Evolutionary conservation across 768 basidiomycete species (phyloP).

Genomic region (Glaciozyma martinii): DNA sequence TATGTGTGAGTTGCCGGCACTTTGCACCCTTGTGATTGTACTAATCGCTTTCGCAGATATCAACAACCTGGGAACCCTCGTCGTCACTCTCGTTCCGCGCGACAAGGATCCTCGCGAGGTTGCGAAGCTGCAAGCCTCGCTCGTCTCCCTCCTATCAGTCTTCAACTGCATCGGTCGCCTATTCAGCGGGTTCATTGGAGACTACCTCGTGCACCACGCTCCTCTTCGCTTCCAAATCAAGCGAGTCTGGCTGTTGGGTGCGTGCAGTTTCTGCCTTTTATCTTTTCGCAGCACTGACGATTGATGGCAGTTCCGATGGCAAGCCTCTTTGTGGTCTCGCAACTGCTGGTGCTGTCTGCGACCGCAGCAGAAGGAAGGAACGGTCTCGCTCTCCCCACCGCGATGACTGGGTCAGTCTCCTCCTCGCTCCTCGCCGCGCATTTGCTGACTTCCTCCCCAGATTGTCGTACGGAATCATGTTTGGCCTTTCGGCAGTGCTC

Average conservation of each 20-base stretch:
- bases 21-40: too few relatives aligned
- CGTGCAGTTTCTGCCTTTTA: too few relatives aligned
- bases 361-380: neutral
- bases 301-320: slow-evolving; percentile 15
- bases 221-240: slow-evolving; percentile 4
- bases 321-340: slow-evolving; percentile 14
- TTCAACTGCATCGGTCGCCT: slow-evolving; percentile 21
- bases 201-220: slow-evolving; percentile 12
- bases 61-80: slow-evolving; percentile 29
- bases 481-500: slow-evolving; percentile 14
- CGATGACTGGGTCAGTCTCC: slow-evolving; percentile 1
- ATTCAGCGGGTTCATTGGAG: slow-evolving; percentile 5
- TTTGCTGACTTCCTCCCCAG: neutral
- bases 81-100: slow-evolving; percentile 6
- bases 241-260: neutral
- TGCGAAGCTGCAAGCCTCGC: slow-evolving; percentile 7
- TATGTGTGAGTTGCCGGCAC: slow-evolving; percentile 1
- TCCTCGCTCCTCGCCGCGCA: neutral
- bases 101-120: neutral
- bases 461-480: slow-evolving; percentile 20
- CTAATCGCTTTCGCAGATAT: neutral
- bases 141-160: slow-evolving; percentile 23
- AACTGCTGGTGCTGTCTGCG: slow-evolving; percentile 6
- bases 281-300: too few relatives aligned
- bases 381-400: slow-evolving; percentile 12